These are phyloP conservation scores for Flaveria linearis DNA, from an alignment of 129 eudicot genomes.

Conservation along the genomic window DNA sequence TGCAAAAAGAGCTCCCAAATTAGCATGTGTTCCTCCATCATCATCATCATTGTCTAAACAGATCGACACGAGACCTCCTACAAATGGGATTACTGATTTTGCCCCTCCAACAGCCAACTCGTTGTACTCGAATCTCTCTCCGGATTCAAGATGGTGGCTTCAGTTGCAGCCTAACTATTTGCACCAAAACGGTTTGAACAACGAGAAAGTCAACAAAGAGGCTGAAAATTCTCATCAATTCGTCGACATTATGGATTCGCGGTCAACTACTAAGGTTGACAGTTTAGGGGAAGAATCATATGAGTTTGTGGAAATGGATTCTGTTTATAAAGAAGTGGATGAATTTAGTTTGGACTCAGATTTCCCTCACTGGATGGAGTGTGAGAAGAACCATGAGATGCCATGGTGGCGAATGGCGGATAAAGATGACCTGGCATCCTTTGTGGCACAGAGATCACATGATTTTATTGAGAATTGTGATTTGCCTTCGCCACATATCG, in stretches of 20 bases:
- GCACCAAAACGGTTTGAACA: slow-evolving; percentile 41
- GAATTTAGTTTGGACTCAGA: slow-evolving; percentile 53
- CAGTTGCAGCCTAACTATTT: slow-evolving; percentile 64
- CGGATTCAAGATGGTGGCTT: slow-evolving; percentile 86
- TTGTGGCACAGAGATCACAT: slow-evolving; percentile 71
- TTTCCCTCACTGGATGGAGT: slow-evolving; percentile 57
- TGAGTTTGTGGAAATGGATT: slow-evolving; percentile 56
- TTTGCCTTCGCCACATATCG: slow-evolving; percentile 71
- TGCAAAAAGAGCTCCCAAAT: slow-evolving; percentile 93
- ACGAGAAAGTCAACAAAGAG: slow-evolving; percentile 44
- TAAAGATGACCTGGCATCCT: slow-evolving; percentile 69
- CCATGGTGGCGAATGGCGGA: slow-evolving; percentile 96
- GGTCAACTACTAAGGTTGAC: slow-evolving; percentile 40
- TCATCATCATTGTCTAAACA: slow-evolving; percentile 48
- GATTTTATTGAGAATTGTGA: slow-evolving; percentile 81
- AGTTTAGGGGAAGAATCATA: slow-evolving; percentile 40
- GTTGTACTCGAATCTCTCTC: slow-evolving; percentile 54
- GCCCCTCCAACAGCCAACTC: slow-evolving; percentile 48
- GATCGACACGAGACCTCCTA: slow-evolving; percentile 49
- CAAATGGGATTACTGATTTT: slow-evolving; percentile 37
- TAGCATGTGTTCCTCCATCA: slow-evolving; percentile 77
- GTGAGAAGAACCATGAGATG: slow-evolving; percentile 43
- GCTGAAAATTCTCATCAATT: slow-evolving; percentile 35
- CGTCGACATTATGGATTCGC: slow-evolving; percentile 44
- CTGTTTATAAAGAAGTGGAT: slow-evolving; percentile 40